Evolutionary conservation across 306 rosid species (phyloP).

Genomic region (Cucurbita ficifolia): DNA sequence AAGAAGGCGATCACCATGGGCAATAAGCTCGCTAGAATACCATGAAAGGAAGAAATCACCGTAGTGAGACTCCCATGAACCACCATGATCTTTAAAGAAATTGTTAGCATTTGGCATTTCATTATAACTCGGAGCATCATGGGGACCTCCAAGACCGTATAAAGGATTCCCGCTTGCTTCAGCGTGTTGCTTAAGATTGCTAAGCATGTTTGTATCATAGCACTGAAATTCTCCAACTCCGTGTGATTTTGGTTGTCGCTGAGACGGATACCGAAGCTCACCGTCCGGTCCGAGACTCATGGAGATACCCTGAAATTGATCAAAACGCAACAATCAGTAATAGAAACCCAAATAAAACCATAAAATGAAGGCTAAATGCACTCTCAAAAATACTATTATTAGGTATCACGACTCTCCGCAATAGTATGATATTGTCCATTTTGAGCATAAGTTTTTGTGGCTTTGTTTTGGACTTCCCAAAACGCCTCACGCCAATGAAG

Average conservation of each 20-base stretch:
- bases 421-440: no score
- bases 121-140: conserved; percentile 50
- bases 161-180: conserved; percentile 56
- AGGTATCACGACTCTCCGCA: no score
- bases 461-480: no score
- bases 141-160: conserved; percentile 98
- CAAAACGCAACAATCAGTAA: conserved; percentile 4
- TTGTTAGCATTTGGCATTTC: conserved; percentile 28
- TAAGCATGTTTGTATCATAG: conserved; percentile 71
- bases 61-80: conserved; percentile 75
- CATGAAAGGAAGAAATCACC: conserved; percentile 91
- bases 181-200: conserved; percentile 57
- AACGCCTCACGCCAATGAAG: no score
- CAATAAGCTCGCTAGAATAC: conserved; percentile 65
- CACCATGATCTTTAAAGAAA: conserved; percentile 60
- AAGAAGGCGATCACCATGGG: conserved; percentile 59
- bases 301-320: conserved; percentile 56
- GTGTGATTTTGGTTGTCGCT: conserved; percentile 14
- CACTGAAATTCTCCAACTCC: conserved; percentile 91
- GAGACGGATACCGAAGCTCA: conserved; percentile 82
- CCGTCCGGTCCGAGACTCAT: conserved; percentile 91
- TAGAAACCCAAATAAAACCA: conserved; percentile 8
- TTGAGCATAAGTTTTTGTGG: no score
- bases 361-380: not conserved
- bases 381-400: not conserved